phyloP scores from a whole-genome alignment of 2,329 filamentous ascomycete genomes.

The Endoconidiophora polonica region DNA sequence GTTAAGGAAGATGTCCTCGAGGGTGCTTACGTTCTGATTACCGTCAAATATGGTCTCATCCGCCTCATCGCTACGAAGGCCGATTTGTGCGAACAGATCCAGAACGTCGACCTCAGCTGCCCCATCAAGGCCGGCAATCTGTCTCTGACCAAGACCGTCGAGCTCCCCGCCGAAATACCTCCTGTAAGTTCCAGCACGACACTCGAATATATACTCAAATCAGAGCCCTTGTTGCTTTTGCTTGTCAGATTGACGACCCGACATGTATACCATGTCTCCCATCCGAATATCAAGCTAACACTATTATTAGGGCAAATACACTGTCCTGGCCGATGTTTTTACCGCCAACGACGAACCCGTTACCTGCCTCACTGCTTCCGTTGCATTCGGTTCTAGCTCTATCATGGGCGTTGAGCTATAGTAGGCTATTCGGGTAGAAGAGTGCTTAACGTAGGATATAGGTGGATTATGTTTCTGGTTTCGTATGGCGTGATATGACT shows the following conservation, averaged over 20 bases:
- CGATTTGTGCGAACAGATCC: conserved; percentile 77
- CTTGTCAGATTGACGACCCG: not conserved
- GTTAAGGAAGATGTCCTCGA: conserved; percentile 55
- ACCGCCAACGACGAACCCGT: conserved; percentile 56
- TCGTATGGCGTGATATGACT: not conserved
- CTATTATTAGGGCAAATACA: conserved; percentile 63
- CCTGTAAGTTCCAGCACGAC: conserved; percentile 42
- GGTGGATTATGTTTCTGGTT: not conserved
- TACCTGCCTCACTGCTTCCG: conserved; percentile 68
- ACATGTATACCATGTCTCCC: no score
- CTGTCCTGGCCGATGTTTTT: conserved; percentile 71
- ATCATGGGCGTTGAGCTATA: conserved; percentile 28
- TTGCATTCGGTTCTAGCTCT: conserved; percentile 37
- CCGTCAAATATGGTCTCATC: conserved; percentile 91
- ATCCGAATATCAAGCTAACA: not conserved
- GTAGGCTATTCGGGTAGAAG: not conserved
- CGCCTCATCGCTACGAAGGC: conserved; percentile 64
- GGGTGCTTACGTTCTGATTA: conserved; percentile 65
- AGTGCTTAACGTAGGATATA: not conserved
- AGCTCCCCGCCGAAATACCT: conserved; percentile 74
- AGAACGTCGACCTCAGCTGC: conserved; percentile 77
- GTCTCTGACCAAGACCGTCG: conserved; percentile 61
- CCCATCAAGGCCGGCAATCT: conserved; percentile 68
- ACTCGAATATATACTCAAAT: not conserved
- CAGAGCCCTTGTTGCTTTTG: not conserved